A percentile compares a stretch with the other conserved stretches of the same genome.
Conservation (phyloP, 2,329 filamentous ascomycete species). For the Fusarium sp. region DNA sequence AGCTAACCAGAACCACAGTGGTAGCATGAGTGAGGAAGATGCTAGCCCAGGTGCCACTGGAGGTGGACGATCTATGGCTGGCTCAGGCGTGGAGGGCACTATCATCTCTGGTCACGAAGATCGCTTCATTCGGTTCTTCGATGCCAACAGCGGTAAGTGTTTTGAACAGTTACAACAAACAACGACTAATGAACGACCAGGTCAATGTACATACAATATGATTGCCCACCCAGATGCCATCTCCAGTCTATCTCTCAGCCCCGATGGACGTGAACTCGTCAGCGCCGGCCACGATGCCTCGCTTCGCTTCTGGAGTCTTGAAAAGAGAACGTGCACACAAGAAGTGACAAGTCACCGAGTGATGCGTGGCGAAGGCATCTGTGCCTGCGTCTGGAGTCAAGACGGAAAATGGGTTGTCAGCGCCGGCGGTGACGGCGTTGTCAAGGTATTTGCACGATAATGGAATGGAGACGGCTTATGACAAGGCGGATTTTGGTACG, state of each 20-base stretch:
- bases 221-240: constrained; percentile 94
- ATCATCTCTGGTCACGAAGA: constrained; percentile 98
- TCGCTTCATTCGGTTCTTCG: constrained; percentile 94
- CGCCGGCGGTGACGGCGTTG: constrained; percentile 92
- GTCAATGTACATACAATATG: constrained; percentile 99
- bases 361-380: constrained; percentile 96
- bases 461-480: constrained; percentile 21
- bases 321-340: constrained; percentile 94
- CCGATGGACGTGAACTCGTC: constrained; percentile 92
- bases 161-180: constrained; percentile 48
- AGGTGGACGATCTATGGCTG: constrained; percentile 71
- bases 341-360: constrained; percentile 93
- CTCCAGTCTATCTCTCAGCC: constrained; percentile 89
- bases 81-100: constrained; percentile 87
- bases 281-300: constrained; percentile 96
- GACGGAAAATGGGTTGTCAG: constrained; percentile 96
- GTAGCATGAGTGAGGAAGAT: constrained; percentile 76
- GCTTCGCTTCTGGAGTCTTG: constrained; percentile 95
- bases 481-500: constrained; percentile 9
- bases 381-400: constrained; percentile 93
- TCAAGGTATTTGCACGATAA: constrained; percentile 81
- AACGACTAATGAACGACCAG: constrained; percentile 59
- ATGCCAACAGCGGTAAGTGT: constrained; percentile 95
- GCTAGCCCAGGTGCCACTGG: constrained; percentile 80
- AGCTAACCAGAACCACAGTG: constrained; percentile 62